Evolutionary conservation across 2,329 filamentous ascomycete genomes (phyloP).

Genomic region (Aspergillus sp.): DNA sequence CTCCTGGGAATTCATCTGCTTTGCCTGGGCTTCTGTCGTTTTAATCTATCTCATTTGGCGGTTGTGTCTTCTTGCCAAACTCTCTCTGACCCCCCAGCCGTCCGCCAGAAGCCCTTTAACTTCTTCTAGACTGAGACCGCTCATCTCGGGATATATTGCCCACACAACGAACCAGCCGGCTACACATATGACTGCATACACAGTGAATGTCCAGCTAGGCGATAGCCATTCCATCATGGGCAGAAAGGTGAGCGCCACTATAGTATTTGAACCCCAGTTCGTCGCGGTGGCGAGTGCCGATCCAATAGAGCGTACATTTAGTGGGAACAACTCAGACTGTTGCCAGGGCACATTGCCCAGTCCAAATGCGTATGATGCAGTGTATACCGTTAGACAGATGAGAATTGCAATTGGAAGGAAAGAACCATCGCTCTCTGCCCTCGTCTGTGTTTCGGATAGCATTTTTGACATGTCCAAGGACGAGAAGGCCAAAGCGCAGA

Average conservation of each 20-base stretch:
- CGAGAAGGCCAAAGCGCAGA: slow-evolving; percentile 69
- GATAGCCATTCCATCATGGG: slow-evolving; percentile 76
- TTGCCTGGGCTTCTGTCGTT: too few relatives aligned
- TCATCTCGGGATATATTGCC: slow-evolving; percentile 80
- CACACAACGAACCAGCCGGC: slow-evolving; percentile 65
- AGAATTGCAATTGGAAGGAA: slow-evolving; percentile 56
- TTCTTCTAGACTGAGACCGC: slow-evolving; percentile 75
- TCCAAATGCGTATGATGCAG: slow-evolving; percentile 79
- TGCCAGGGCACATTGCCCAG: slow-evolving; percentile 95
- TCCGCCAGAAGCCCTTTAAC: slow-evolving; percentile 65
- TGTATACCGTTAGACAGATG: slow-evolving; percentile 73
- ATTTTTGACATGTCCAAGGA: slow-evolving; percentile 48
- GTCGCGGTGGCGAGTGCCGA: slow-evolving; percentile 64
- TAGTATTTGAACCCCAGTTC: slow-evolving; percentile 83
- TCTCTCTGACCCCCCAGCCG: slow-evolving; percentile 65
- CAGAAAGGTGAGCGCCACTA: slow-evolving; percentile 81
- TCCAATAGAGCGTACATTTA: slow-evolving; percentile 58
- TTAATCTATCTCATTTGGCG: background rate
- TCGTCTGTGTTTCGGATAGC: slow-evolving; percentile 15
- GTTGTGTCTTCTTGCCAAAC: slow-evolving; percentile 20
- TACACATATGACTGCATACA: slow-evolving; percentile 70
- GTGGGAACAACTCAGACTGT: slow-evolving; percentile 84
- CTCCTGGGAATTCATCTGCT: too few relatives aligned
- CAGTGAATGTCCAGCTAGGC: slow-evolving; percentile 70
- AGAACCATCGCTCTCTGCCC: slow-evolving; percentile 10